These are phyloP conservation scores for Noccaea caerulescens DNA, from an alignment of 345 rosid genomes.

Conservation along the genomic window DNA sequence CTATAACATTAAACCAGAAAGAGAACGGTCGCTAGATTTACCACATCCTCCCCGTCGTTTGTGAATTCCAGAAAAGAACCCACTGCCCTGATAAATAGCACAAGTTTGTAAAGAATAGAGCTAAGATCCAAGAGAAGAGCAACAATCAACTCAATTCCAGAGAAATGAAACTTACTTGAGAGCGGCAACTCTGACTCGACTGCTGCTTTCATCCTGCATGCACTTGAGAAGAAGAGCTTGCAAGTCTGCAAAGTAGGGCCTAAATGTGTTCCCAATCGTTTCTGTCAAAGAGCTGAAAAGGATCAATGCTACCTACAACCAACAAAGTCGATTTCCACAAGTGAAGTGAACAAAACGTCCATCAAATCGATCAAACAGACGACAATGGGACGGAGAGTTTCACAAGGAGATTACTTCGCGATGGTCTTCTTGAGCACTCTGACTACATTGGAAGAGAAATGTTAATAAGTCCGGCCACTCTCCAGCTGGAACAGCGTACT, in stretches of 20 bases:
- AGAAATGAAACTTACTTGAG: slow-evolving; percentile 66
- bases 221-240: slow-evolving; percentile 94
- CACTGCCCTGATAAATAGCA: slow-evolving; percentile 73
- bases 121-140: slow-evolving; percentile 22
- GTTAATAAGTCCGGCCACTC: slow-evolving; percentile 97
- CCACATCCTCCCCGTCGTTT: slow-evolving; percentile 85
- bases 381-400: neutral
- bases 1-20: neutral
- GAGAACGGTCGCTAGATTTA: slow-evolving; percentile 44
- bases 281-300: slow-evolving; percentile 98
- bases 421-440: slow-evolving; percentile 95
- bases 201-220: slow-evolving; percentile 90
- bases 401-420: slow-evolving; percentile 67
- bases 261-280: slow-evolving; percentile 89
- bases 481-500: slow-evolving; percentile 93
- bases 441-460: slow-evolving; percentile 91
- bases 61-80: slow-evolving; percentile 96
- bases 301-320: slow-evolving; percentile 81
- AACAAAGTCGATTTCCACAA: neutral
- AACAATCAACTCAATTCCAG: neutral
- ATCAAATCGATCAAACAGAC: neutral
- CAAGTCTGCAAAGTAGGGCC: slow-evolving; percentile 81
- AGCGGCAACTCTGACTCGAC: slow-evolving; percentile 94
- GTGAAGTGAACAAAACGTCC: slow-evolving; percentile 1
- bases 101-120: slow-evolving; percentile 31